These are phyloP conservation scores for Eucalyptus caleyi DNA, from an alignment of 345 rosid species.

Conservation along the genomic window DNA sequence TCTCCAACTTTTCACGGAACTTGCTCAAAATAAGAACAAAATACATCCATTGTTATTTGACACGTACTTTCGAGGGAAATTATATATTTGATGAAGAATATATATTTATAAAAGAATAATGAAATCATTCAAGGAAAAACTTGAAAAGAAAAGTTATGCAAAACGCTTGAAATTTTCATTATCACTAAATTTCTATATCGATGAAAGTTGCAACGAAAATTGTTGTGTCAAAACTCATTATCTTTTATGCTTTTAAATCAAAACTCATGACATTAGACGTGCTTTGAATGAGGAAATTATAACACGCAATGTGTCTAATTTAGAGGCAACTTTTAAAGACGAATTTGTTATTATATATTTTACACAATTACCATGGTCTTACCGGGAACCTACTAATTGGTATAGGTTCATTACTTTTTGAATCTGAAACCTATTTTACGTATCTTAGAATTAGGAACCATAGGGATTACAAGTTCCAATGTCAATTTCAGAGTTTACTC, in stretches of 20 bases:
- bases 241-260: too few species aligned
- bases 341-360: too few species aligned
- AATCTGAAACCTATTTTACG: too few species aligned
- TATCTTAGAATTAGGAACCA: too few species aligned
- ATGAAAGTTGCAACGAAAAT: too few species aligned
- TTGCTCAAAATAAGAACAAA: neutral
- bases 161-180: neutral
- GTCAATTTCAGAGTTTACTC: too few species aligned
- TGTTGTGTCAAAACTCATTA: neutral
- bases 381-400: too few species aligned
- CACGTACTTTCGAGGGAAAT: neutral
- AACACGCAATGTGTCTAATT: neutral
- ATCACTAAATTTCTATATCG: too few species aligned
- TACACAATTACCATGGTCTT: too few species aligned
- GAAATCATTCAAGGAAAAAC: neutral
- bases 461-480: too few species aligned
- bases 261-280: neutral
- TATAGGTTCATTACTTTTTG: too few species aligned
- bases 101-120: neutral
- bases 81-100: neutral
- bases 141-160: neutral
- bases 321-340: neutral
- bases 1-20: neutral
- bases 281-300: neutral
- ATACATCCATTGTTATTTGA: neutral